These are phyloP conservation scores for Rhinocladiella mackenziei DNA, from an alignment of 2,329 filamentous ascomycete species.

Conservation along the genomic window DNA sequence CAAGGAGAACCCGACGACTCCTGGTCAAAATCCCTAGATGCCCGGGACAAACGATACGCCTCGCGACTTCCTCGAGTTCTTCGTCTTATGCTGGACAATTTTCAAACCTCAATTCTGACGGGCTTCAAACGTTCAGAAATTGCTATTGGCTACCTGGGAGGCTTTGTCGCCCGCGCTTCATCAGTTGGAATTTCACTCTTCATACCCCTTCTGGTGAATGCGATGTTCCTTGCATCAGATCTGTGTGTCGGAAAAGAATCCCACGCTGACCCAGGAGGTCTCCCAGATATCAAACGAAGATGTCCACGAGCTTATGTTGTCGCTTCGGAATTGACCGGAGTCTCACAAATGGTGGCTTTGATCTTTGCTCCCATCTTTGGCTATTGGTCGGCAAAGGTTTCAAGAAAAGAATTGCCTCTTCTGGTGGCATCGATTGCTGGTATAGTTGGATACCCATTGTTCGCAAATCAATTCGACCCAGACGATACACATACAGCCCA, in stretches of 20 bases:
- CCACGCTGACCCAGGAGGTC: conserved; percentile 33
- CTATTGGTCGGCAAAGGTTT: conserved; percentile 68
- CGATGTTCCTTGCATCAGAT: conserved; percentile 77
- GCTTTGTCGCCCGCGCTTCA: conserved; percentile 89
- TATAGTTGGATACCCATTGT: conserved; percentile 69
- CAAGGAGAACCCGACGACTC: conserved; percentile 75
- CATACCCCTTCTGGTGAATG: conserved; percentile 87
- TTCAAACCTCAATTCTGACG: conserved; percentile 59
- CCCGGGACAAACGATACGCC: background rate
- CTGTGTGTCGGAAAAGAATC: conserved; percentile 60
- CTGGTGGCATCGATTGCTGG: conserved; percentile 68
- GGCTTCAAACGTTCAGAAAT: conserved; percentile 75
- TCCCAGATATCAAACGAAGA: conserved; percentile 69
- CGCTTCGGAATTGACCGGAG: conserved; percentile 79
- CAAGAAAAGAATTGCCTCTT: conserved; percentile 68
- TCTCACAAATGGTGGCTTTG: conserved; percentile 81
- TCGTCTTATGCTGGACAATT: conserved; percentile 14
- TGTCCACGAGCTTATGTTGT: conserved; percentile 85
- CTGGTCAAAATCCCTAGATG: conserved; percentile 37
- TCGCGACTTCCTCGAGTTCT: conserved; percentile 1
- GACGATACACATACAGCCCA: conserved; percentile 69
- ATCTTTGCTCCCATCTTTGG: conserved; percentile 84
- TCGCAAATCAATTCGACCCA: conserved; percentile 73
- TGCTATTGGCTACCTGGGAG: conserved; percentile 81
- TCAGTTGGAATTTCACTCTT: conserved; percentile 94